phyloP scores from a whole-genome alignment of 768 basidiomycete genomes.

The Tylopilus rubrobrunneus region DNA sequence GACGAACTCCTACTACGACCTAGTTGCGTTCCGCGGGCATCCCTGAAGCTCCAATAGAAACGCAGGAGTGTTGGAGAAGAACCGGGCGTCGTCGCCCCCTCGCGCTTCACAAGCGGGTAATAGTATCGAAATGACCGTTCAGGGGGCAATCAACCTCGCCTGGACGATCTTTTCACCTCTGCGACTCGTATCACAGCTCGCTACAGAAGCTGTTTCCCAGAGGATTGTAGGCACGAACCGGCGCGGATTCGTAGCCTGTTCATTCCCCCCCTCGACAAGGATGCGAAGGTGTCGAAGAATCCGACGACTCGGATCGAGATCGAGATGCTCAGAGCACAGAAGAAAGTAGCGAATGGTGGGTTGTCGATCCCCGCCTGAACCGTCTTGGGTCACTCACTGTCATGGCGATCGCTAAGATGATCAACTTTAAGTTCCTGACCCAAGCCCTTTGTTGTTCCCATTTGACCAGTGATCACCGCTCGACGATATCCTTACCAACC shows the following conservation, averaged over 20 bases:
- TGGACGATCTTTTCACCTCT: background rate
- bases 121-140: background rate
- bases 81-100: background rate
- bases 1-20: background rate
- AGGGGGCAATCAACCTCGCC: background rate
- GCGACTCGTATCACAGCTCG: background rate
- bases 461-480: background rate
- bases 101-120: background rate
- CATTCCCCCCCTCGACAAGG: constrained; percentile 4
- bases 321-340: constrained; percentile 5
- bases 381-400: background rate
- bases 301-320: constrained; percentile 4
- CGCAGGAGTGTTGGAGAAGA: background rate
- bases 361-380: background rate
- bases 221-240: background rate
- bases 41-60: background rate
- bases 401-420: background rate
- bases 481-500: background rate
- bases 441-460: background rate
- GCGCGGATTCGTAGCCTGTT: constrained; percentile 1
- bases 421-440: background rate
- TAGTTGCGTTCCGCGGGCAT: background rate
- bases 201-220: too few relatives aligned
- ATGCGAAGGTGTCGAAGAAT: background rate
- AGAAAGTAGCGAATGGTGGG: background rate